Evolutionary conservation across 2,329 filamentous ascomycete species (phyloP).

Genomic region (Aaosphaeria pasadenensis): DNA sequence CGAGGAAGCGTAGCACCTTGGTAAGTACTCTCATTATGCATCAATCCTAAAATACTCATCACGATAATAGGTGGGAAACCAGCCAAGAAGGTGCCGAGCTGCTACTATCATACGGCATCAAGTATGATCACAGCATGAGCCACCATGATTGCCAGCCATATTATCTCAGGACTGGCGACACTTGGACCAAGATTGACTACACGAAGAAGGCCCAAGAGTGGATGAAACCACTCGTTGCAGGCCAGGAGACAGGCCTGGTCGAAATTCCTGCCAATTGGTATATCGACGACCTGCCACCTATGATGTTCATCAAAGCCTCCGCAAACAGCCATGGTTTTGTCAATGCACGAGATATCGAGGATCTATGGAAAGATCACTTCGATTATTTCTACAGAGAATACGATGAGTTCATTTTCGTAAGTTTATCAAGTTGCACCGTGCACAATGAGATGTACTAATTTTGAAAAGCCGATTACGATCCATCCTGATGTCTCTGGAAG

Average conservation of each 20-base stretch:
- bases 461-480: constrained; percentile 61
- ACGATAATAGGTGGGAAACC: constrained; percentile 57
- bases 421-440: constrained; percentile 43
- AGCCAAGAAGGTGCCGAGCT: constrained; percentile 64
- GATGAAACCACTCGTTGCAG: constrained; percentile 64
- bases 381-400: constrained; percentile 74
- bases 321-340: constrained; percentile 62
- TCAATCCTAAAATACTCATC: constrained; percentile 34
- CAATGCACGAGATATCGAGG: constrained; percentile 56
- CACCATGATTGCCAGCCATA: constrained; percentile 65
- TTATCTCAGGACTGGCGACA: constrained; percentile 61
- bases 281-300: constrained; percentile 57
- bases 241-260: constrained; percentile 59
- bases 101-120: constrained; percentile 63
- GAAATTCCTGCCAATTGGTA: constrained; percentile 68
- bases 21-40: constrained; percentile 17
- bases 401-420: constrained; percentile 67
- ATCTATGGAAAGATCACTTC: constrained; percentile 64
- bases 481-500: constrained; percentile 65
- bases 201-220: constrained; percentile 58
- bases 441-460: background rate
- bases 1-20: constrained; percentile 71
- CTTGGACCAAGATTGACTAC: constrained; percentile 68
- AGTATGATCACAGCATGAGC: constrained; percentile 66
- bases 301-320: constrained; percentile 69